Evolutionary conservation across 345 rosid species (phyloP).

Genomic region (Alliaria petiolata): DNA sequence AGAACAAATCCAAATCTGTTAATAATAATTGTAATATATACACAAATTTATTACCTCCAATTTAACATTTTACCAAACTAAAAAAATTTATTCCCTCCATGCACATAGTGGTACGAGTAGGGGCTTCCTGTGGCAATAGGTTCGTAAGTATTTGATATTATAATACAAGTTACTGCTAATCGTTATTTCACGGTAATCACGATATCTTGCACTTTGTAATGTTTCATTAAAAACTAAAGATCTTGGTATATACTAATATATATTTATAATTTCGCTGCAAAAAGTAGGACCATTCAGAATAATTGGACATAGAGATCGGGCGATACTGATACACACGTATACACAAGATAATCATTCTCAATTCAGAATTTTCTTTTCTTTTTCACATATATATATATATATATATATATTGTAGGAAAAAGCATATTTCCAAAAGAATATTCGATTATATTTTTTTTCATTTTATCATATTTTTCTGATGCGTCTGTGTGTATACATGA

Average conservation of each 20-base stretch:
- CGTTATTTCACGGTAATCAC: background rate
- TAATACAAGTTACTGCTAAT: background rate
- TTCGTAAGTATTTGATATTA: no score
- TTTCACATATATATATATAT: no score
- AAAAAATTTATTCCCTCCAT: no score
- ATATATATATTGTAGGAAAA: background rate
- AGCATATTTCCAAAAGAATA: constrained; percentile 26
- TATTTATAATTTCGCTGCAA: background rate
- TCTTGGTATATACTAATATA: no score
- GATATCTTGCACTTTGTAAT: background rate
- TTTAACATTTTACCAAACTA: no score
- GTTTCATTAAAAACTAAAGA: background rate
- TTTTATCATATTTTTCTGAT: background rate
- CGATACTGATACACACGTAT: constrained; percentile 24
- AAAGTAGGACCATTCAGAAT: constrained; percentile 19
- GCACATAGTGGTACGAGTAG: no score
- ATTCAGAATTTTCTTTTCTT: background rate
- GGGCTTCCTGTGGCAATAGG: no score
- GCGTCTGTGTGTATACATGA: constrained; percentile 11
- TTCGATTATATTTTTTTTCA: background rate
- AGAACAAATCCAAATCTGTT: no score
- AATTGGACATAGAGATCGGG: constrained; percentile 23
- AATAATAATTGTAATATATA: no score
- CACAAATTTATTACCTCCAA: no score
- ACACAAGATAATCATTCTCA: constrained; percentile 23